These are phyloP conservation scores for Epichloe brachyelytri DNA, from an alignment of 2,329 filamentous ascomycete genomes.

Conservation along the genomic window DNA sequence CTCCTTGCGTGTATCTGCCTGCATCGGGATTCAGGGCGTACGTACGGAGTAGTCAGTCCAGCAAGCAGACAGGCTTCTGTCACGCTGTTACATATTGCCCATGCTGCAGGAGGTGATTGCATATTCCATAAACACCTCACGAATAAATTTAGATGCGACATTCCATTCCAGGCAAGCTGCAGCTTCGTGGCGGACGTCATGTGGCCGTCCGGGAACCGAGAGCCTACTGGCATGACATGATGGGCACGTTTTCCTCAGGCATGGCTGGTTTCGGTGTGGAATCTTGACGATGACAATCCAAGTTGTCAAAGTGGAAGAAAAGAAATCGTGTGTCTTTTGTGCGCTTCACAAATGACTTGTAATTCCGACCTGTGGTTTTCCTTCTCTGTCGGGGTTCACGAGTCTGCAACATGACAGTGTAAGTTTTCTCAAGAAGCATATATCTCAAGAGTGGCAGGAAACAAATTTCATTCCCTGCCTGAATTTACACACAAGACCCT, in stretches of 20 bases:
- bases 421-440: neutral
- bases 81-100: no score
- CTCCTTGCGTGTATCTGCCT: no score
- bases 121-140: no score
- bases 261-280: no score
- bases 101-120: no score
- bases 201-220: neutral
- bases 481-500: neutral
- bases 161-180: neutral
- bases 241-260: neutral
- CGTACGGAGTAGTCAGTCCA: no score
- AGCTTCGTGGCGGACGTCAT: constrained; percentile 2
- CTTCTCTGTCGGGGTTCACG: neutral
- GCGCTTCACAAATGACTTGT: neutral
- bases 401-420: neutral
- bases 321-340: neutral
- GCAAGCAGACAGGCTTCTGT: no score
- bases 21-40: no score
- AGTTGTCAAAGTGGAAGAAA: no score
- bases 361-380: neutral
- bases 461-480: neutral
- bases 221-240: neutral
- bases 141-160: no score
- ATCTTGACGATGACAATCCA: no score
- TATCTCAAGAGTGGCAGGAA: neutral